A percentile compares a stretch with the other conserved stretches of the same genome.
Evolutionary conservation across 129 eudicot species (phyloP).

Genomic region (Oenanthe sinensis): DNA sequence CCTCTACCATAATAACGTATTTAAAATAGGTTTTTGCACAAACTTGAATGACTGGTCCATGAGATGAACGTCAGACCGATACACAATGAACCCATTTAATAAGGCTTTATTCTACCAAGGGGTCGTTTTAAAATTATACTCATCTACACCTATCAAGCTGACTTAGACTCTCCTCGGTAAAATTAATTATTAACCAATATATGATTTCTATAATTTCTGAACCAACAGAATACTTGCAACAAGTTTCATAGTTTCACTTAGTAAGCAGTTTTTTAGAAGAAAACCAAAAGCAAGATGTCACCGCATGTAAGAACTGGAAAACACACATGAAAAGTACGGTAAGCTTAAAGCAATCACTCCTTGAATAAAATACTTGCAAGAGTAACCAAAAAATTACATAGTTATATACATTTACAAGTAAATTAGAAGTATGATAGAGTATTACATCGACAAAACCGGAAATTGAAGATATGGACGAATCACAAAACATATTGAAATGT

Average conservation of each 20-base stretch:
- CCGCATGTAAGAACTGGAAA: not conserved
- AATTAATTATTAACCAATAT: too few relatives aligned
- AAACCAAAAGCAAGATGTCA: not conserved
- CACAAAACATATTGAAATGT: not conserved
- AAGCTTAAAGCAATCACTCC: not conserved
- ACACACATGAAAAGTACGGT: not conserved
- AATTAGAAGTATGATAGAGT: not conserved
- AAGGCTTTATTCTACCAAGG: not conserved
- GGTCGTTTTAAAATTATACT: not conserved
- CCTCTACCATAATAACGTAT: not conserved
- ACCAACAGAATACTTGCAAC: not conserved
- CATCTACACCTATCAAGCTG: not conserved
- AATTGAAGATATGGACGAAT: not conserved
- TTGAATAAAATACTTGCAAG: too few relatives aligned
- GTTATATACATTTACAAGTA: too few relatives aligned
- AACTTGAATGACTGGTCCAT: not conserved
- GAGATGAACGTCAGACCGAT: not conserved
- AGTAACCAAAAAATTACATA: too few relatives aligned
- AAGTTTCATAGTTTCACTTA: not conserved
- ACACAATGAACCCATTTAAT: too few relatives aligned
- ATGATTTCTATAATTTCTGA: not conserved
- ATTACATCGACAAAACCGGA: not conserved
- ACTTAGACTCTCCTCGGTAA: not conserved
- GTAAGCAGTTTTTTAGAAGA: not conserved
- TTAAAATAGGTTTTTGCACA: not conserved